Evolutionary conservation across 805 yeast genomes (phyloP).

Genomic region (Hanseniaspora lachancei): DNA sequence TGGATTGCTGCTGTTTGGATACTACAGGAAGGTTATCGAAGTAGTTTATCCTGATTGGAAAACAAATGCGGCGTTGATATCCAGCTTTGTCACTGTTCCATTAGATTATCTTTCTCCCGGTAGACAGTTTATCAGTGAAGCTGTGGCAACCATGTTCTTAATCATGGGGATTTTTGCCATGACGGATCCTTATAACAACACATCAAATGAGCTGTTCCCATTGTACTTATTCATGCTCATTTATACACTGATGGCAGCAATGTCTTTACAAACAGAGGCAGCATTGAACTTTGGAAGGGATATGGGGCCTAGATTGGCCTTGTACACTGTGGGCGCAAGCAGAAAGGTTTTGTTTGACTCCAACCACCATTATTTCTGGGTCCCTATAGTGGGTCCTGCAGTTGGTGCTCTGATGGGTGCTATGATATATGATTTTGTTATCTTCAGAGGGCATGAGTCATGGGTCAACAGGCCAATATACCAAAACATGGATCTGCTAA

Average conservation of each 20-base stretch:
- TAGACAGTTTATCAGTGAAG: slow-evolving; percentile 38
- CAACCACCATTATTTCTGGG: slow-evolving; percentile 39
- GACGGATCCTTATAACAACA: slow-evolving; percentile 39
- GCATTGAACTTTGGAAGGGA: slow-evolving; percentile 46
- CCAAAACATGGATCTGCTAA: slow-evolving; percentile 18
- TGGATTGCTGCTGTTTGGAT: slow-evolving; percentile 34
- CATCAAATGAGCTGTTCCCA: slow-evolving; percentile 36
- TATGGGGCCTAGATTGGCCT: slow-evolving; percentile 40
- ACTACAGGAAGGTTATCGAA: slow-evolving; percentile 30
- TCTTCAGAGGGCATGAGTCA: slow-evolving; percentile 41
- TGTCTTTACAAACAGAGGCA: slow-evolving; percentile 42
- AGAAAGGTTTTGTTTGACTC: slow-evolving; percentile 29
- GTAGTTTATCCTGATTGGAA: slow-evolving; percentile 22
- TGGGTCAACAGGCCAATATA: slow-evolving; percentile 35
- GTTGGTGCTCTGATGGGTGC: slow-evolving; percentile 38
- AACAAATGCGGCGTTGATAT: slow-evolving; percentile 27
- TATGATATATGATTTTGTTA: slow-evolving; percentile 38
- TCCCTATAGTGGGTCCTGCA: slow-evolving; percentile 39
- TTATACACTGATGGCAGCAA: slow-evolving; percentile 34
- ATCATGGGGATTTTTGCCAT: slow-evolving; percentile 38
- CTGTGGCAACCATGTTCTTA: slow-evolving; percentile 33
- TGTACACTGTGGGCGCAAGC: slow-evolving; percentile 37
- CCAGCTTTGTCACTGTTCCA: slow-evolving; percentile 38
- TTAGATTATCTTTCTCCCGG: slow-evolving; percentile 29
- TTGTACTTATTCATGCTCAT: slow-evolving; percentile 35